Evolutionary conservation across 441 rosid species (phyloP), one percentile per base, ranked within the genome.

Genomic region (Euphorbia neoarborescens): DNA sequence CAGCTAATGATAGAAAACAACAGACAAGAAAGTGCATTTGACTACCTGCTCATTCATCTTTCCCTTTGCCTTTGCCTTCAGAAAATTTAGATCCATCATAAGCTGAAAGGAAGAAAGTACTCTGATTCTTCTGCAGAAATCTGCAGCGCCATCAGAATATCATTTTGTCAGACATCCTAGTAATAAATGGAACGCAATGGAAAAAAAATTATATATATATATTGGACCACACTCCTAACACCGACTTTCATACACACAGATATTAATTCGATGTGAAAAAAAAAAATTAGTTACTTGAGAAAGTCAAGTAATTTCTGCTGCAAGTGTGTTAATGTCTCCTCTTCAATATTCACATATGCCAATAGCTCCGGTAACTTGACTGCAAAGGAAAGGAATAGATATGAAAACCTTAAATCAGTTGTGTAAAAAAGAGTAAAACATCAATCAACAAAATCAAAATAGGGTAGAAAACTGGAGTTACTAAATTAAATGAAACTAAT

Each of bases 341-440:
- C 99, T 83, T 90, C 99, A 60, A 94, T 89, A 81, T 88, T 89
- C 67, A 87, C 94, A 72, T 86, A 88, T 65, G 90, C 82, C 77
- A 94, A 73, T 66, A 94, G 86, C 85, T 92, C 97, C 2, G 98
- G 99, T 54, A 94, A 84, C 79, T 94, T 94, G 67, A 94, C 99
- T 94, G 98, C 80, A 73, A 56, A 56, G 35, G 73, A 63, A 65
- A 67, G 51, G 34, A 27, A 60, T 46, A 28, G 24, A 65, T 37
- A 48, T 27, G 40, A n/a, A 57, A 38, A 63, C 10, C 2, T 34
- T 7, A 61, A 6, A 56, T 20, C 65, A 19, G 42, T 61, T 13
- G 13, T 24, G 60, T 65, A 63, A 32, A 28, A 3, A 32, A 11
- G 28, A 67, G 37, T 42, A 56, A 34, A 35, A 60, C 15, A 42